Percentiles rank a stretch among this genome's conserved stretches.
Evolutionary conservation across 352 stramenopile species (phyloP).

Genomic region (Bremia lactucae): DNA sequence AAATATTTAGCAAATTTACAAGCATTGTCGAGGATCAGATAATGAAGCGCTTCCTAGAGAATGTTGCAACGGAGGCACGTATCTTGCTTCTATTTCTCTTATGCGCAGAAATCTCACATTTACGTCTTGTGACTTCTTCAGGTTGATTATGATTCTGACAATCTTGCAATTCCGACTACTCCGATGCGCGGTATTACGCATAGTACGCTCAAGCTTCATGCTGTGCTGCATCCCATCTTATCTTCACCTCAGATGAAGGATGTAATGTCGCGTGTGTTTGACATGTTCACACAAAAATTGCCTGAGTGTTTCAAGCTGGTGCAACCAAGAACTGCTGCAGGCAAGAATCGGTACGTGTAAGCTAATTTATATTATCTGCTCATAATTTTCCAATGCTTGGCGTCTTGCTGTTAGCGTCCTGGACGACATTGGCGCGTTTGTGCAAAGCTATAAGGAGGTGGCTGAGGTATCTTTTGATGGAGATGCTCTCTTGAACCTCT

Average conservation of each 20-base stretch:
- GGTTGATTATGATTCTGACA: constrained; percentile 60
- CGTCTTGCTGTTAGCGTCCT: constrained; percentile 31
- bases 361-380: neutral
- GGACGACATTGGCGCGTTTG: constrained; percentile 62
- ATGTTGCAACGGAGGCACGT: constrained; percentile 51
- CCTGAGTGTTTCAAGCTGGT: constrained; percentile 84
- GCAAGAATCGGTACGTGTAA: constrained; percentile 48
- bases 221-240: constrained; percentile 88
- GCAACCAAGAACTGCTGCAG: constrained; percentile 55
- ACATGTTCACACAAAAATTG: constrained; percentile 84
- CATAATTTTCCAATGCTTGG: neutral
- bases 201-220: constrained; percentile 92
- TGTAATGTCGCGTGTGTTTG: constrained; percentile 87
- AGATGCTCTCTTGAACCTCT: constrained; percentile 45
- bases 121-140: constrained; percentile 25
- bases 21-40: constrained; percentile 95
- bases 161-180: constrained; percentile 49
- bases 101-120: constrained; percentile 18
- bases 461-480: constrained; percentile 59
- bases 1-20: constrained; percentile 96
- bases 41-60: constrained; percentile 87
- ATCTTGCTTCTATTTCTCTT: constrained; percentile 3
- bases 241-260: constrained; percentile 92
- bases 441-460: constrained; percentile 65
- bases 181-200: constrained; percentile 90